Evolutionary conservation across 2,329 filamentous ascomycete species (phyloP), one percentile per base, ranked within the genome.

Genomic region (Cordyceps pruinosa): DNA sequence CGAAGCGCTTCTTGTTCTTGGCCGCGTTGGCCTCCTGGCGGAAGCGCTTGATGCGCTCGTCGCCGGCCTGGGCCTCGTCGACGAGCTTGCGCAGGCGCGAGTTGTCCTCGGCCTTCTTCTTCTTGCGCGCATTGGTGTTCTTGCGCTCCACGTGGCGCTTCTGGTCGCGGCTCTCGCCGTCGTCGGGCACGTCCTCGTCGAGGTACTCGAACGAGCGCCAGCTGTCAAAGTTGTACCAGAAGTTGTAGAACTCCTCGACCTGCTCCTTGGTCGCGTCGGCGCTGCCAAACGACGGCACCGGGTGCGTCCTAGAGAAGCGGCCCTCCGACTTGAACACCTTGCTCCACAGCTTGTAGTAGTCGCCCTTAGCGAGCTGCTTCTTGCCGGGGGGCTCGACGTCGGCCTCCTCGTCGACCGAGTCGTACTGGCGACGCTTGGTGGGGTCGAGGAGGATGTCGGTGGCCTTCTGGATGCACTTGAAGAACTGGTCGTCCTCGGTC

Each of bases 401-500:
- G 61, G 94, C 94, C 65, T 84, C 86, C 75, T 97, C 92, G 69
- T 99, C 94, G 60, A 97, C 92, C 2, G 90, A 96, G 75, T 99
- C 94, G 76, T 88, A 99, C 76, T 99, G 94, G 59, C 92, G 87
- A 61, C 94, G 89, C 78, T 90, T 95, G 72, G 86, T 81, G 52
- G 94, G 94, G 77, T 99, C 94, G 56, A 90, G 83, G 19, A 99
- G 88, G 53, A 97, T 83, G 69, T 99, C 94, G 66, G 88, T 93
- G 58, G 94, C 94, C 76, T 97, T 97, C 73, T 99, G 95, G 73
- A 99, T 99, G 76, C 95, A 99, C 83, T 99, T 99, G 88, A 99
- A 99, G 82, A 99, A 99, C 73, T 89, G 90, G 74, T 99, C 94
- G 75, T 97, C 93, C 68, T 97, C 92, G 65, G 84, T 83, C 67